These are phyloP conservation scores for Mantamonas sphyraenae DNA, from an alignment of 78 protist species.

Conservation along the genomic window DNA sequence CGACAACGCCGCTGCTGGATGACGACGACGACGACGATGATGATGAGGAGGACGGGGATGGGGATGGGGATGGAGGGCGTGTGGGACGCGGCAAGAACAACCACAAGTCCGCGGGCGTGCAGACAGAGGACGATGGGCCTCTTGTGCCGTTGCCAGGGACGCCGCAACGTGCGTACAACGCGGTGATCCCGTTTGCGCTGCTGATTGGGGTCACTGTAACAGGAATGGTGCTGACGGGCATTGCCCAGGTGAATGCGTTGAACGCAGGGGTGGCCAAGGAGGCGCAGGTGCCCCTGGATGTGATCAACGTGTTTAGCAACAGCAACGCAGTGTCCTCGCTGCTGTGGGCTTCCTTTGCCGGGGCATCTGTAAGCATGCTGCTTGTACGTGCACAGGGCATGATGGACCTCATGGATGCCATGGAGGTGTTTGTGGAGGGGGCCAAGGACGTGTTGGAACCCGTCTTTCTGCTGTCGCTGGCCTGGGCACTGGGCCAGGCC, in stretches of 20 bases:
- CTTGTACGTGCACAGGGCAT: not conserved
- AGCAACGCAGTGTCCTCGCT: conserved; percentile 1
- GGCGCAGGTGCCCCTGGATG: not conserved
- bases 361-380: not conserved
- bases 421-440: conserved; percentile 7
- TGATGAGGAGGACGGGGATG: too few relatives aligned
- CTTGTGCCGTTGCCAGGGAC: conserved; percentile 5
- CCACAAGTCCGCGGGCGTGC: not conserved
- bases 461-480: not conserved
- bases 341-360: conserved; percentile 1
- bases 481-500: conserved; percentile 13
- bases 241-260: not conserved
- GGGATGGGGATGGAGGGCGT: too few relatives aligned
- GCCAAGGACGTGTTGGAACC: conserved; percentile 10
- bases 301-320: not conserved
- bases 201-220: not conserved
- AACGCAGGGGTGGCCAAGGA: not conserved
- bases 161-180: not conserved
- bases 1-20: too few relatives aligned
- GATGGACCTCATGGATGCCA: not conserved
- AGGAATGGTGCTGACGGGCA: conserved; percentile 1
- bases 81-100: not conserved
- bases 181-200: not conserved
- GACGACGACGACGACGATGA: too few relatives aligned
- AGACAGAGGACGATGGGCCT: not conserved